phyloP scores from a whole-genome alignment of 441 rosid genomes.

The Pelargonium cotyledonis region DNA sequence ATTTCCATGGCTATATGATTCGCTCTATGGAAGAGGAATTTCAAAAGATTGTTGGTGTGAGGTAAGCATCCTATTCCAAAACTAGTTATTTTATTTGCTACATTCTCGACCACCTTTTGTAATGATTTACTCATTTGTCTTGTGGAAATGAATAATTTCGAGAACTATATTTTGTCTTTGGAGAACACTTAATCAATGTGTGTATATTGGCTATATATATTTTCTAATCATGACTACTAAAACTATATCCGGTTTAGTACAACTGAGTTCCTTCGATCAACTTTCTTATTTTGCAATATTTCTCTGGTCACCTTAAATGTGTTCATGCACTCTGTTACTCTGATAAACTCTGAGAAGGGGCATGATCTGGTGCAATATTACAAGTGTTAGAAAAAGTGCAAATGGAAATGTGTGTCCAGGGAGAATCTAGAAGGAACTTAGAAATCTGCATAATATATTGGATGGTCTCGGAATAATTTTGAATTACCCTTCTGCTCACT shows the following conservation, averaged over 20 bases:
- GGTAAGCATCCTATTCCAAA: conserved; percentile 36
- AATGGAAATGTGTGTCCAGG: background rate
- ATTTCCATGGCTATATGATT: conserved; percentile 89
- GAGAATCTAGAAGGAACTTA: background rate
- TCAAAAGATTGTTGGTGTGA: conserved; percentile 79
- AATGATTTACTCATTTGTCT: background rate
- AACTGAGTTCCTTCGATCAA: background rate
- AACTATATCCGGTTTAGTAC: background rate
- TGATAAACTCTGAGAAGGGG: background rate
- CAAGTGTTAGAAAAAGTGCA: background rate
- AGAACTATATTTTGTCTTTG: background rate
- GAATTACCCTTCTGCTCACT: conserved; percentile 1
- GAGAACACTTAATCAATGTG: background rate
- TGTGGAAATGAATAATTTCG: background rate
- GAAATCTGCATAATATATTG: background rate
- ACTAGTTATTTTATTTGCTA: background rate
- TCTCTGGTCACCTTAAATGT: background rate
- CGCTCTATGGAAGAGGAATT: conserved; percentile 98
- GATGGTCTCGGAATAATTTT: background rate
- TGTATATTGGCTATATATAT: background rate
- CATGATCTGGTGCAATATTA: background rate
- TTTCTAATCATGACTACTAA: no score
- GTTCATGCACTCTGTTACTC: no score
- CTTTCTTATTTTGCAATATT: background rate
- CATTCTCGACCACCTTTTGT: background rate